Conservation (phyloP, 495 filamentous ascomycete genomes). For the Copromyces sp. region DNA sequence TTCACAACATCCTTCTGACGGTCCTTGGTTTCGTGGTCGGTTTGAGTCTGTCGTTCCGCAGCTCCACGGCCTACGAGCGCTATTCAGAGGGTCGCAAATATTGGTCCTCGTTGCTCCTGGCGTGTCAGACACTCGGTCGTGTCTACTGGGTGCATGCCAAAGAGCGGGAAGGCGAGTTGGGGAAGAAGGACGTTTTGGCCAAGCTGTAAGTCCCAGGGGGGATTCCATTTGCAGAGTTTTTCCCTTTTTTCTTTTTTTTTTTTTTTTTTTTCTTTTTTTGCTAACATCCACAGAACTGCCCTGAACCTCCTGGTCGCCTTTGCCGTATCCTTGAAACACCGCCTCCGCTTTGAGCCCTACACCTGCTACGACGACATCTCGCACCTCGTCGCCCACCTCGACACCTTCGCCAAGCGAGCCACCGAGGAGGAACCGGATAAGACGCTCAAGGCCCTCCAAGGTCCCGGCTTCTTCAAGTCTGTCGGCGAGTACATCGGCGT, state of each 20-base stretch:
- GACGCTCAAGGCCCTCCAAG: constrained; percentile 21
- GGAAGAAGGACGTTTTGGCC: constrained; percentile 59
- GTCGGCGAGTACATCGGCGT: constrained; percentile 61
- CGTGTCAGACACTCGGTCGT: constrained; percentile 63
- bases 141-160: constrained; percentile 67
- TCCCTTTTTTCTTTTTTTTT: constrained; percentile 2
- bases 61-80: constrained; percentile 77
- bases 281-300: constrained; percentile 42
- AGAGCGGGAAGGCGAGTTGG: constrained; percentile 52
- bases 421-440: constrained; percentile 41
- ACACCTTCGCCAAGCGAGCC: constrained; percentile 62
- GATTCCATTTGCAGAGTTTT: neutral
- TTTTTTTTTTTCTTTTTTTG: neutral
- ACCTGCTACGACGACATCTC: constrained; percentile 60
- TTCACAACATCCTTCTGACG: constrained; percentile 64
- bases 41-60: constrained; percentile 72
- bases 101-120: constrained; percentile 65
- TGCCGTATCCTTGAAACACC: constrained; percentile 67
- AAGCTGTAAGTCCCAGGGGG: constrained; percentile 43
- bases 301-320: constrained; percentile 78
- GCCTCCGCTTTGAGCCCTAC: constrained; percentile 81
- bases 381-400: constrained; percentile 47
- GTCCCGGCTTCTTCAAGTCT: constrained; percentile 47
- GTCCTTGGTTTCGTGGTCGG: constrained; percentile 86
- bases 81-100: constrained; percentile 66